Evolutionary conservation across 169 alveolate genomes (phyloP).

Genomic region (Eimeria praecox): DNA sequence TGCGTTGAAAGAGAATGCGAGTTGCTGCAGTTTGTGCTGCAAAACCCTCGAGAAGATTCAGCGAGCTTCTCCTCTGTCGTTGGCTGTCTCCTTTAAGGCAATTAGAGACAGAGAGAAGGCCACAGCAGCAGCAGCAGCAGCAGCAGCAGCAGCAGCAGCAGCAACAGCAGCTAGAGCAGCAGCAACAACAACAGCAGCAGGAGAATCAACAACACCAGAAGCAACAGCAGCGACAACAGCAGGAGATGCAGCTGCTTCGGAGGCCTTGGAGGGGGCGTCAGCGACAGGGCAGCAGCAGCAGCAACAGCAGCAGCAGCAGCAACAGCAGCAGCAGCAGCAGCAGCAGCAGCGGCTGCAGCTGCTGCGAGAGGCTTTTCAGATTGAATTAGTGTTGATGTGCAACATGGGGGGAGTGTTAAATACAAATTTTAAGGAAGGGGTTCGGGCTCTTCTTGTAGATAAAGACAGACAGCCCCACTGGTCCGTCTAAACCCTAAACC

Average conservation of each 20-base stretch:
- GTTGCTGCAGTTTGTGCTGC: constrained; percentile 3
- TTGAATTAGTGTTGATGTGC: constrained; percentile 16
- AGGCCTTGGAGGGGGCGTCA: not conserved
- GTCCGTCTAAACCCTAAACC: constrained; percentile 77
- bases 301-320: constrained; percentile 26
- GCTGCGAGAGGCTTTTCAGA: not conserved
- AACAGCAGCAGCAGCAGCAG: not conserved
- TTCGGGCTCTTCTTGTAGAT: constrained; percentile 89
- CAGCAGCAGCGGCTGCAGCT: constrained; percentile 32
- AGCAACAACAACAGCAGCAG: not conserved
- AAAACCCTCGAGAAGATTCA: not conserved
- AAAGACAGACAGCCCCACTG: constrained; percentile 90
- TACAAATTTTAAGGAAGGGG: constrained; percentile 85
- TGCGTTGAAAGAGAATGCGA: not conserved
- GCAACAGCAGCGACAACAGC: not conserved
- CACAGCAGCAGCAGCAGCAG: constrained; percentile 26
- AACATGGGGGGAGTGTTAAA: not conserved
- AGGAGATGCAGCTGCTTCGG: not conserved
- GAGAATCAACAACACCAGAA: not conserved
- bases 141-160: constrained; percentile 23
- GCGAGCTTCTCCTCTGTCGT: constrained; percentile 36
- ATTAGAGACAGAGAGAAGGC: constrained; percentile 25
- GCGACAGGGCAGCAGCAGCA: not conserved
- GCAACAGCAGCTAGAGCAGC: too few species aligned
- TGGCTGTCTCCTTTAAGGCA: constrained; percentile 19